Percentiles rank a stretch among this genome's conserved stretches.
phyloP scores from a whole-genome alignment of 2,329 filamentous ascomycete genomes.

The Pseudonectria foliicola region DNA sequence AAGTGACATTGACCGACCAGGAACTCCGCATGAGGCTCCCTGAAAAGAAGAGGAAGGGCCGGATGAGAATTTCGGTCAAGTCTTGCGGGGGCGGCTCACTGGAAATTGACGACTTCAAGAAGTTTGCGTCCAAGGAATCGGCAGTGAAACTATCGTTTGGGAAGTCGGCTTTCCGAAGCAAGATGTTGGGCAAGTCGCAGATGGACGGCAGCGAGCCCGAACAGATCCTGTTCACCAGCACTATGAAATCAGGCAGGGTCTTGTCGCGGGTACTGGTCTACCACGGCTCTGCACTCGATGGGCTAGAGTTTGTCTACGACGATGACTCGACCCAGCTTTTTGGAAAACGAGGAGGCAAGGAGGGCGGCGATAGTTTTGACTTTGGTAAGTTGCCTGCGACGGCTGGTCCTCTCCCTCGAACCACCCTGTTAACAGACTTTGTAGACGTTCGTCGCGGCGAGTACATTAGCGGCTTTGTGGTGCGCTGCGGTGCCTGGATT shows the following conservation, averaged over 20 bases:
- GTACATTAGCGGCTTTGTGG: conserved; percentile 76
- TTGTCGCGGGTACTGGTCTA: conserved; percentile 70
- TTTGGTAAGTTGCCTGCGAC: conserved; percentile 51
- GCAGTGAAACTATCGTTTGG: conserved; percentile 64
- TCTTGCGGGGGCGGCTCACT: conserved; percentile 68
- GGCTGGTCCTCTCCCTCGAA: neutral
- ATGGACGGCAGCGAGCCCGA: conserved; percentile 63
- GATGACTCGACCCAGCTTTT: conserved; percentile 79
- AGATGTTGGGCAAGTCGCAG: conserved; percentile 63
- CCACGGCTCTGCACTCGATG: conserved; percentile 70
- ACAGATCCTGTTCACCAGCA: conserved; percentile 68
- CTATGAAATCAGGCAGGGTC: conserved; percentile 61
- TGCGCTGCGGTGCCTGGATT: conserved; percentile 75
- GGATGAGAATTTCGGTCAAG: conserved; percentile 65
- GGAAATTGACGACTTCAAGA: conserved; percentile 68
- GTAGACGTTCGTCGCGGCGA: conserved; percentile 80
- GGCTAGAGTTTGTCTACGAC: conserved; percentile 89
- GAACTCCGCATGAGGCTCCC: conserved; percentile 67
- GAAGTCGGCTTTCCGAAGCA: conserved; percentile 68
- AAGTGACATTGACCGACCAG: conserved; percentile 66
- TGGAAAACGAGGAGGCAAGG: conserved; percentile 68
- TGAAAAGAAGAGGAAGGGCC: conserved; percentile 63
- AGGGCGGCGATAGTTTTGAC: conserved; percentile 65
- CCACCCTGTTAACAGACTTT: conserved; percentile 7
- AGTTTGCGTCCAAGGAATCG: conserved; percentile 63